phyloP scores from a whole-genome alignment of 768 basidiomycete species.

The Rhizopogon vulgaris region DNA sequence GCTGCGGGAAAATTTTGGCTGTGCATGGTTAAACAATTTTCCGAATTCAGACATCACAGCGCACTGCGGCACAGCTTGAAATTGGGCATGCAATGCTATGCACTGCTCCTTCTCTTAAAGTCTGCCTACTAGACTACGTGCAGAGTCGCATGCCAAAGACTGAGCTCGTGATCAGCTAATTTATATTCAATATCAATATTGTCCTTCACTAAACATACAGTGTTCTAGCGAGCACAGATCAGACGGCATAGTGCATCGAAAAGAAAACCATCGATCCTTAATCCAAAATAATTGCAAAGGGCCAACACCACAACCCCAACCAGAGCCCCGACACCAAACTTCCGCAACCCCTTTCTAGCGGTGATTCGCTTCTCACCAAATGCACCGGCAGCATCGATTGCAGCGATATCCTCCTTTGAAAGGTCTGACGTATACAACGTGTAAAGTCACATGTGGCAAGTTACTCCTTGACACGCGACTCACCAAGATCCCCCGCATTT shows the following conservation, averaged over 20 bases:
- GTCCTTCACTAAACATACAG: too few species aligned
- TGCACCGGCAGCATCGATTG: conserved; percentile 54
- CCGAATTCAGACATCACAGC: too few species aligned
- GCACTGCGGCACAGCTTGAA: too few species aligned
- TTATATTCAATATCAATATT: too few species aligned
- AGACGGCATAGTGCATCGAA: not conserved
- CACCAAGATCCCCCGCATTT: conserved; percentile 58
- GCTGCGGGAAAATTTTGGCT: not conserved
- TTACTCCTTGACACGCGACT: conserved; percentile 6
- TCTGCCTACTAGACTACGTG: too few species aligned
- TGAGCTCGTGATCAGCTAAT: too few species aligned
- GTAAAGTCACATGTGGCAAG: not conserved
- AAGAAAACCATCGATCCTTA: not conserved
- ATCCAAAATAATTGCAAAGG: conserved; percentile 7
- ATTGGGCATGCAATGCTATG: too few species aligned
- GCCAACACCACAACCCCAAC: conserved; percentile 6
- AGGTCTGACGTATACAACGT: conserved; percentile 31
- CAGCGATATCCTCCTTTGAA: conserved; percentile 43
- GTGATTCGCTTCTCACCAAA: conserved; percentile 6
- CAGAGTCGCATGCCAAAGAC: too few species aligned
- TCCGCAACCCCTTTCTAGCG: conserved; percentile 3
- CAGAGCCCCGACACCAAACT: conserved; percentile 1
- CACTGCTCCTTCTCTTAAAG: too few species aligned
- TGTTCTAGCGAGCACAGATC: not conserved
- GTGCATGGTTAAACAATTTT: too few species aligned